These are phyloP conservation scores for Pleurotus giganteus DNA, from an alignment of 768 basidiomycete species.

Conservation along the genomic window DNA sequence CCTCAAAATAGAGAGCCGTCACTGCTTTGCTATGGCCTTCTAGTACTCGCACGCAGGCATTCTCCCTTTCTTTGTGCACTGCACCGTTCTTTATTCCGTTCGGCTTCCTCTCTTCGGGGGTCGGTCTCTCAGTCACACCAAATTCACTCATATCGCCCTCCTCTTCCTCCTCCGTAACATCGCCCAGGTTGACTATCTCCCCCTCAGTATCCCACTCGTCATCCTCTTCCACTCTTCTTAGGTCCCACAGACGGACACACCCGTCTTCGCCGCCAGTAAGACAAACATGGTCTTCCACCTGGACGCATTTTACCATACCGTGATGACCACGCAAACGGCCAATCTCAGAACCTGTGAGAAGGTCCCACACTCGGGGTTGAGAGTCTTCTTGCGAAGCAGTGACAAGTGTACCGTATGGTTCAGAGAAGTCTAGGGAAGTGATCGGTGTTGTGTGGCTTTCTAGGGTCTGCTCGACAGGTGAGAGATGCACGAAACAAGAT, in stretches of 20 bases:
- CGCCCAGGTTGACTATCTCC: conserved; percentile 56
- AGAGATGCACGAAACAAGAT: conserved; percentile 1
- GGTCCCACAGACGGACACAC: conserved; percentile 86
- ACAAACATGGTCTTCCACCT: conserved; percentile 90
- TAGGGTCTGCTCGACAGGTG: conserved; percentile 56
- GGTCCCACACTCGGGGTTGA: conserved; percentile 91
- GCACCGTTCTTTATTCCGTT: conserved; percentile 40
- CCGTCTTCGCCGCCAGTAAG: conserved; percentile 90
- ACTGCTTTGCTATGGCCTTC: conserved; percentile 94
- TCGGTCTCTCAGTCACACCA: conserved; percentile 9
- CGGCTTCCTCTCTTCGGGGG: conserved; percentile 26
- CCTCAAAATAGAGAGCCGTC: conserved; percentile 93
- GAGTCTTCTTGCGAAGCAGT: conserved; percentile 84
- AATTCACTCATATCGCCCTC: conserved; percentile 42
- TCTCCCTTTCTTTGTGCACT: conserved; percentile 38
- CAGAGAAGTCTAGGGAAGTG: conserved; percentile 89
- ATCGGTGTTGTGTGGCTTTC: conserved; percentile 79
- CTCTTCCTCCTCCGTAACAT: conserved; percentile 66
- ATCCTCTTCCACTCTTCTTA: conserved; percentile 71
- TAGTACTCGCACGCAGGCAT: conserved; percentile 68
- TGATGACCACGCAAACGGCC: conserved; percentile 82
- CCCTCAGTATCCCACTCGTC: conserved; percentile 58
- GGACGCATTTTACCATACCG: conserved; percentile 82
- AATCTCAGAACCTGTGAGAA: conserved; percentile 84
- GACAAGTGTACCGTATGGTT: conserved; percentile 94